A percentile compares a stretch with the other conserved stretches of the same genome.
These are phyloP conservation scores for Cladosporium phlei DNA, from an alignment of 2,329 filamentous ascomycete genomes.

Conservation along the genomic window DNA sequence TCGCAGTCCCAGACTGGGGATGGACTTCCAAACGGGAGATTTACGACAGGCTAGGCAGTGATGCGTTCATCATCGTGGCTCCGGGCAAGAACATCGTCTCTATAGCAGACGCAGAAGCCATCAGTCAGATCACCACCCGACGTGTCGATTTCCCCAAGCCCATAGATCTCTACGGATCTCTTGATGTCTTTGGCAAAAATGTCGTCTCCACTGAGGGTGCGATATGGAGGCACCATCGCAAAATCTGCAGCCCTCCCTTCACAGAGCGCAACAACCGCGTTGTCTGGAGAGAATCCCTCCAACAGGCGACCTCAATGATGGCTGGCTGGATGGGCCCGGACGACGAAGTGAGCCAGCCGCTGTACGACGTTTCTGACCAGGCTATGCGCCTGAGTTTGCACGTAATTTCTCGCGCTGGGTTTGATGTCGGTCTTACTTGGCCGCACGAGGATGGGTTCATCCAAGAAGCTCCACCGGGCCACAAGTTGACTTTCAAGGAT, in stretches of 20 bases:
- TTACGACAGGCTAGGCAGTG: constrained; percentile 54
- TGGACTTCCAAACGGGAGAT: constrained; percentile 54
- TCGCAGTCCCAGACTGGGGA: constrained; percentile 56
- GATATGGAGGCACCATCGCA: constrained; percentile 68
- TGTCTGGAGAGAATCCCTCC: constrained; percentile 59
- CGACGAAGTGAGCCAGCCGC: constrained; percentile 41
- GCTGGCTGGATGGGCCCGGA: constrained; percentile 50
- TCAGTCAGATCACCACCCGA: constrained; percentile 60
- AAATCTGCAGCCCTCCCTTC: constrained; percentile 66
- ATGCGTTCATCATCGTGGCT: constrained; percentile 61
- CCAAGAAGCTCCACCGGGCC: constrained; percentile 40
- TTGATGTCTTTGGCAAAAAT: constrained; percentile 65
- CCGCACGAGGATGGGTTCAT: constrained; percentile 50
- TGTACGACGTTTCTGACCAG: constrained; percentile 57
- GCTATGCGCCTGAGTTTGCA: constrained; percentile 60
- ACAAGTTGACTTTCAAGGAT: constrained; percentile 62
- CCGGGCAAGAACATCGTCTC: constrained; percentile 52
- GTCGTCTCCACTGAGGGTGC: constrained; percentile 65
- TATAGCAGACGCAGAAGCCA: constrained; percentile 60
- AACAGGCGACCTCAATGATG: constrained; percentile 61
- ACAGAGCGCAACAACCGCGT: constrained; percentile 70
- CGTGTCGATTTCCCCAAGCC: constrained; percentile 70
- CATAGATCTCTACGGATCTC: constrained; percentile 52
- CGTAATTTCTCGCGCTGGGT: constrained; percentile 65
- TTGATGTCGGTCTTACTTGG: constrained; percentile 56